Evolutionary conservation across 2,329 filamentous ascomycete genomes (phyloP).

Genomic region (Xylaria sp.): DNA sequence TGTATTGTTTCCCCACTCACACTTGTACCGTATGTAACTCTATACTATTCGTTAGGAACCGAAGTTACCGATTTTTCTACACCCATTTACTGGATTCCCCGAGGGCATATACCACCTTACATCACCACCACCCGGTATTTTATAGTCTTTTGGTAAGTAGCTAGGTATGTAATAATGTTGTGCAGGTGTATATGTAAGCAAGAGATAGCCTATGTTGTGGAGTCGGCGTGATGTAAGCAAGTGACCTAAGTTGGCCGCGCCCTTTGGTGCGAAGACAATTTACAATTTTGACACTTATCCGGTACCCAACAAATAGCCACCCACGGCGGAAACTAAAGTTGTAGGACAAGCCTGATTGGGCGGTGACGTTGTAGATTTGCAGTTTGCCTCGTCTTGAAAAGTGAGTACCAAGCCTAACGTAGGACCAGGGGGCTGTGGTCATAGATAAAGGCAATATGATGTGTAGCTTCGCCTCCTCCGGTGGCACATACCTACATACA

Average conservation of each 20-base stretch:
- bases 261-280: neutral
- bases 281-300: neutral
- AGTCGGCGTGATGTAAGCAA: neutral
- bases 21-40: neutral
- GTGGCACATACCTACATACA: conserved; percentile 17
- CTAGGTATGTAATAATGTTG: neutral
- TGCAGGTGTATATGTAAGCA: neutral
- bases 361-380: neutral
- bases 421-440: neutral
- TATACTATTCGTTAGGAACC: neutral
- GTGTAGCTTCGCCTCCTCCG: neutral
- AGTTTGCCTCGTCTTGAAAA: neutral
- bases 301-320: neutral
- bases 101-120: neutral
- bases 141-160: too few species aligned
- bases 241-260: neutral
- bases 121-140: neutral
- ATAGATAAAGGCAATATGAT: neutral
- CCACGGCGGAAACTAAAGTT: neutral
- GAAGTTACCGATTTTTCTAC: neutral
- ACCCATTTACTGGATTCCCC: neutral
- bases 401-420: neutral
- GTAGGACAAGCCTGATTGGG: neutral
- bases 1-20: neutral
- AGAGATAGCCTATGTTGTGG: neutral